Conservation (phyloP, 805 yeast genomes). For the Starmerella etchellsii region DNA sequence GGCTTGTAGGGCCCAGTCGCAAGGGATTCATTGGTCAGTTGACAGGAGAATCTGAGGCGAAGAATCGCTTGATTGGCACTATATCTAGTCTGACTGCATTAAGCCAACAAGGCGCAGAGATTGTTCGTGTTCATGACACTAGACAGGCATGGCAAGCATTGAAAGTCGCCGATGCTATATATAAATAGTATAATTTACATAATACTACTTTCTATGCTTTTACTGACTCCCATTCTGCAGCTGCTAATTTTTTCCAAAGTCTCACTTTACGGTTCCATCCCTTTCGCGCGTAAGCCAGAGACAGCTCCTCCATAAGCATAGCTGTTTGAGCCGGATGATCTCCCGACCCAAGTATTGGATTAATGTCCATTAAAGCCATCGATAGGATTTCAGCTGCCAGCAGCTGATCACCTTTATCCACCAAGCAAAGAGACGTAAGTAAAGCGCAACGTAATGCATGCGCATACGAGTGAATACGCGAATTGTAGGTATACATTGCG, state of each 20-base stretch:
- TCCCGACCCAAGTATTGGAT: conserved; percentile 22
- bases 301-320: conserved; percentile 40
- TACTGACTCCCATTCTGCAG: conserved; percentile 8
- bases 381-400: conserved; percentile 37
- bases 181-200: too few relatives aligned
- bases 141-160: conserved; percentile 42
- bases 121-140: conserved; percentile 82
- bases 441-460: conserved; percentile 59
- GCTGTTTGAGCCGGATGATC: conserved; percentile 33
- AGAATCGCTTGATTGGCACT: conserved; percentile 62
- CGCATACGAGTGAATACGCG: conserved; percentile 55
- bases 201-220: too few relatives aligned
- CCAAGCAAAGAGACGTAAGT: conserved; percentile 57
- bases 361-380: conserved; percentile 32
- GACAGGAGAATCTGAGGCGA: conserved; percentile 44
- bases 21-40: conserved; percentile 73
- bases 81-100: conserved; percentile 63
- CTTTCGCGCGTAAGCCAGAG: conserved; percentile 37
- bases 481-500: conserved; percentile 58
- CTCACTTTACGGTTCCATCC: conserved; percentile 54
- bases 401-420: conserved; percentile 28
- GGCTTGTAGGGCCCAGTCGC: conserved; percentile 77
- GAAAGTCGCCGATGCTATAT: conserved; percentile 51
- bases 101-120: conserved; percentile 58
- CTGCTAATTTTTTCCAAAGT: conserved; percentile 42